phyloP scores from a whole-genome alignment of 305 asterid genomes.

The Fraxinus xanthoxyloides region DNA sequence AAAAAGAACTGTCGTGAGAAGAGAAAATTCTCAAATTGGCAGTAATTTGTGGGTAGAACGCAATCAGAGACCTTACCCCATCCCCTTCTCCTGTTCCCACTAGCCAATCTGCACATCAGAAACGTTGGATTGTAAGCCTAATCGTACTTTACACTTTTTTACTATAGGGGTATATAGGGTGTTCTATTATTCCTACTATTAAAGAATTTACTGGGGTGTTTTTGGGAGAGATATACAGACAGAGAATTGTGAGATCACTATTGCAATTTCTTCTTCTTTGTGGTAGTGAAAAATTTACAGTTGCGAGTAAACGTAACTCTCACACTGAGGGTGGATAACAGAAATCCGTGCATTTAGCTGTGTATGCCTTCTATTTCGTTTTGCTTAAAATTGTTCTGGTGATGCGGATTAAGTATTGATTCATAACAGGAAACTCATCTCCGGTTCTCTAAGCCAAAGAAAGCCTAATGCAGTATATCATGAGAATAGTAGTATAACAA shows the following conservation, averaged over 20 bases:
- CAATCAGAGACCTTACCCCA: conserved; percentile 72
- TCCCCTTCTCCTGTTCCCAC: conserved; percentile 84
- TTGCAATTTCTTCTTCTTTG: not conserved
- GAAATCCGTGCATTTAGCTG: not conserved
- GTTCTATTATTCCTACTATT: not conserved
- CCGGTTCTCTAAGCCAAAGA: not conserved
- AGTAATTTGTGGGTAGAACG: conserved; percentile 74
- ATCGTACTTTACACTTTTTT: not conserved
- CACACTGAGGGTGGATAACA: not conserved
- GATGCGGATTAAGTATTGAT: not conserved
- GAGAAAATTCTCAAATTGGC: too few relatives aligned
- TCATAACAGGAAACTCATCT: not conserved
- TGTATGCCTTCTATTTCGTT: not conserved
- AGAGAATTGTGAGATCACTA: not conserved
- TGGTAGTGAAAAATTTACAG: not conserved
- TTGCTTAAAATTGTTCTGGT: not conserved
- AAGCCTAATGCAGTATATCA: not conserved
- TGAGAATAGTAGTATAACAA: not conserved
- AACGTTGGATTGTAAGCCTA: not conserved
- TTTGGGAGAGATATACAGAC: not conserved
- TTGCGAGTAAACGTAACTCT: not conserved
- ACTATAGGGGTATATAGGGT: not conserved
- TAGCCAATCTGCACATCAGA: conserved; percentile 70
- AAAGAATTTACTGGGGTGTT: not conserved
- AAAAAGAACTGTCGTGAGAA: too few relatives aligned